Evolutionary conservation across 2,329 filamentous ascomycete species (phyloP).

Genomic region (Herpotrichia juniperi): DNA sequence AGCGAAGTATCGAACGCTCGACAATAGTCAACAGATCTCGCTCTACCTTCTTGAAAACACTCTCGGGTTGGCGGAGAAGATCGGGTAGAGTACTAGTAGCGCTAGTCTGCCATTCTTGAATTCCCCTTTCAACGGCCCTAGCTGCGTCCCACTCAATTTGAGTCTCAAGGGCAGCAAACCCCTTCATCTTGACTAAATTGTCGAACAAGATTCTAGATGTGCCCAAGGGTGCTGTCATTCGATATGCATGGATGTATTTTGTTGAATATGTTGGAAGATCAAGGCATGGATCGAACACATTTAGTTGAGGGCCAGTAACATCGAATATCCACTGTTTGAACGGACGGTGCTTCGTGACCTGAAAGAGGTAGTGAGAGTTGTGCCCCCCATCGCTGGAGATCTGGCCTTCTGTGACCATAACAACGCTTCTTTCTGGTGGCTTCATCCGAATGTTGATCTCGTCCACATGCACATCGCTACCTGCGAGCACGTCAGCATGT

Average conservation of each 20-base stretch:
- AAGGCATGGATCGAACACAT: neutral
- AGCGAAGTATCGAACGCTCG: neutral
- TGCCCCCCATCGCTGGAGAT: neutral
- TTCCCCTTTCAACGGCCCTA: neutral
- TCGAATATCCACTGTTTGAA: neutral
- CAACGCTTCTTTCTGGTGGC: neutral
- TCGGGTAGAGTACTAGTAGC: neutral
- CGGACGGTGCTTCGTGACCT: neutral
- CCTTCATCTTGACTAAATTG: neutral
- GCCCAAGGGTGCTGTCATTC: neutral
- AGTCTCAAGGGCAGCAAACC: neutral
- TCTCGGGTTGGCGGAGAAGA: neutral
- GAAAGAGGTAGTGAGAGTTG: neutral
- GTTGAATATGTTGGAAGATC: neutral
- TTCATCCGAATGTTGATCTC: neutral
- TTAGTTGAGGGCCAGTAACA: neutral
- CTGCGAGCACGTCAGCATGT: neutral
- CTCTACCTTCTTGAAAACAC: neutral
- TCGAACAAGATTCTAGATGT: neutral
- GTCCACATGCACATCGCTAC: neutral
- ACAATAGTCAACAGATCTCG: neutral
- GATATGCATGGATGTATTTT: neutral
- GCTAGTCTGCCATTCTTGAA: neutral
- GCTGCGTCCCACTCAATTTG: neutral
- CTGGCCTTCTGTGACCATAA: neutral